Evolutionary conservation across 768 basidiomycete genomes (phyloP).

Genomic region (Punctularia strigosozonata): DNA sequence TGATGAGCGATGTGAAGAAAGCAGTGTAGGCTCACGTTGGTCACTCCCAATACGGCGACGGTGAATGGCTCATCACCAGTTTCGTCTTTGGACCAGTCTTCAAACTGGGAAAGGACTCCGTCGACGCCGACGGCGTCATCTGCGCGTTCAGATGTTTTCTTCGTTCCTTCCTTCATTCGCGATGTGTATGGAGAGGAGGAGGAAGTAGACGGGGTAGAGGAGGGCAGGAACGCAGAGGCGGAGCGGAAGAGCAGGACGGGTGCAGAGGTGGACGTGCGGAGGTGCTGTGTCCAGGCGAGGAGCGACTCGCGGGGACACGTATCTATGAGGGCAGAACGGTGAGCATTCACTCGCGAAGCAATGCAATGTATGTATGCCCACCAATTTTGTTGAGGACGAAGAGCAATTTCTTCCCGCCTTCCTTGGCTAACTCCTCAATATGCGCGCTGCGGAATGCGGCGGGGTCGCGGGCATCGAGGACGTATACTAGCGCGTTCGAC

Average conservation of each 20-base stretch:
- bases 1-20: neutral
- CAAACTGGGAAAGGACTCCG: conserved; percentile 36
- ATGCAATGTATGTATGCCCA: too few species aligned
- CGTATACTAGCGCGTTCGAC: conserved; percentile 69
- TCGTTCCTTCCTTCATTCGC: conserved; percentile 31
- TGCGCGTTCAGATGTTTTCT: conserved; percentile 27
- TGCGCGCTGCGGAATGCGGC: conserved; percentile 51
- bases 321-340: too few species aligned
- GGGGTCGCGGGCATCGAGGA: conserved; percentile 83
- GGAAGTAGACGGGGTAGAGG: too few species aligned
- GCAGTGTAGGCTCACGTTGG: conserved; percentile 46
- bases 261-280: conserved; percentile 51
- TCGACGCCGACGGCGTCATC: conserved; percentile 56
- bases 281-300: conserved; percentile 49
- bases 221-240: conserved; percentile 54
- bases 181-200: conserved; percentile 9
- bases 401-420: conserved; percentile 34
- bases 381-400: conserved; percentile 86
- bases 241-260: conserved; percentile 69
- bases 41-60: conserved; percentile 74
- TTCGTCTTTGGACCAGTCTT: conserved; percentile 34
- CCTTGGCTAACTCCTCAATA: conserved; percentile 42
- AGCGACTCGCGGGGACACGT: conserved; percentile 69
- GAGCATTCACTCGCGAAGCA: too few species aligned
- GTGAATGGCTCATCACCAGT: conserved; percentile 36